Evolutionary conservation across 2,329 filamentous ascomycete genomes (phyloP), one percentile per base, ranked within the genome.

Genomic region (Paraphaeosphaeria sporulosa): DNA sequence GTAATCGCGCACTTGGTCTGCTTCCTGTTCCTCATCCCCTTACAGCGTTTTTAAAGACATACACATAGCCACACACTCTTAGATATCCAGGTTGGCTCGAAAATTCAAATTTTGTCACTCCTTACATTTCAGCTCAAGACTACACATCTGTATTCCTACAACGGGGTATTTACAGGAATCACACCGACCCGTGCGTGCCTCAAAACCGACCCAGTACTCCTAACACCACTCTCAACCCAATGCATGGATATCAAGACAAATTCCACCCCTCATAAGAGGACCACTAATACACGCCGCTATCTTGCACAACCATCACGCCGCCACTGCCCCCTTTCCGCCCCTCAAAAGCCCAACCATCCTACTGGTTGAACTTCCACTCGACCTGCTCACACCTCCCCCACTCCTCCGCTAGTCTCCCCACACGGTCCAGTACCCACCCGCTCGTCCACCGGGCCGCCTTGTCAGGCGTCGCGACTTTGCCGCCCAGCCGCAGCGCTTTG

Each of bases 361-460:
- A 55, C 42, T 71, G 73, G 56, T 74, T 72, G 34, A 76, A 76
- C 47, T 52, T 68, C 74, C 74, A 76, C 4, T 64, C 61, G 2
- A 66, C 63, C 25, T 69, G 57, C 47, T 71, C 69, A 46, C 74
- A 76, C 25, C 64, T 40, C 7, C 58, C 68, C 73, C 74, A 74
- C 25, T 64, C 64, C 44, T 64, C 63, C 2, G 44, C 68, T 0
- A 55, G 43, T 19, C 61, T 58, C 19, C 65, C 48, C 2, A 79
- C 67, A 23, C 75, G 64, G 0, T 78, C 74, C 7, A 74, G 34
- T 62, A 78, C 61, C 77, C 76, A 80, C 7, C 78, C 77, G 62
- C 74, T 75, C 15, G 63, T 72, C 73, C 73, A 76, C 25, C 56
- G 63, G 4, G 64, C 67, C 25, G 59, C 63, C 5, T 55, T 64